These are phyloP conservation scores for Phycomyces nitens DNA, from an alignment of 192 early-diverging fungal species.

Conservation along the genomic window DNA sequence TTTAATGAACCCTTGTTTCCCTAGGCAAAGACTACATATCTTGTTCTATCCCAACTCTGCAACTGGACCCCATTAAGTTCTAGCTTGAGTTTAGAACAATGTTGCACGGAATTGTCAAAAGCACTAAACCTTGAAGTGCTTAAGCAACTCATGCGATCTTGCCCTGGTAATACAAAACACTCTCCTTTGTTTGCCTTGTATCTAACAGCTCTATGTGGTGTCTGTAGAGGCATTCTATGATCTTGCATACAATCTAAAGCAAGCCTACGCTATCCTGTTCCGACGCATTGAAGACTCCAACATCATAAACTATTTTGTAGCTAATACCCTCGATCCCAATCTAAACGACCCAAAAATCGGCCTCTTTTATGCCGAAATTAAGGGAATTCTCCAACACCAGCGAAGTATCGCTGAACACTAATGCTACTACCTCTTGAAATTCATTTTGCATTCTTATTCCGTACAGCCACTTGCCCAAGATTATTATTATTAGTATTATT, in stretches of 20 bases:
- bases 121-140: neutral
- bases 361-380: neutral
- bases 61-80: neutral
- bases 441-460: neutral
- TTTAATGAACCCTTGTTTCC: too few species aligned
- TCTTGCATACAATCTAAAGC: neutral
- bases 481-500: too few species aligned
- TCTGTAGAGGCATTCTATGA: neutral
- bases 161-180: neutral
- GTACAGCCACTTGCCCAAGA: too few species aligned
- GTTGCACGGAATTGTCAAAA: neutral
- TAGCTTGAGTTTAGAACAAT: neutral
- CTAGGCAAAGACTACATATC: neutral
- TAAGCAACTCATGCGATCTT: neutral
- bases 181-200: neutral
- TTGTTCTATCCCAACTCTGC: neutral
- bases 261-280: neutral
- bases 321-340: neutral
- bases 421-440: neutral
- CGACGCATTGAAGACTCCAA: neutral
- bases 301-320: neutral
- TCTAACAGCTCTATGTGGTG: too few species aligned
- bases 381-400: neutral
- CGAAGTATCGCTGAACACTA: neutral
- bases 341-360: neutral